A percentile compares a stretch with the other conserved stretches of the same genome.
phyloP scores from a whole-genome alignment of 2,329 filamentous ascomycete genomes.

The Cercospora janseana region DNA sequence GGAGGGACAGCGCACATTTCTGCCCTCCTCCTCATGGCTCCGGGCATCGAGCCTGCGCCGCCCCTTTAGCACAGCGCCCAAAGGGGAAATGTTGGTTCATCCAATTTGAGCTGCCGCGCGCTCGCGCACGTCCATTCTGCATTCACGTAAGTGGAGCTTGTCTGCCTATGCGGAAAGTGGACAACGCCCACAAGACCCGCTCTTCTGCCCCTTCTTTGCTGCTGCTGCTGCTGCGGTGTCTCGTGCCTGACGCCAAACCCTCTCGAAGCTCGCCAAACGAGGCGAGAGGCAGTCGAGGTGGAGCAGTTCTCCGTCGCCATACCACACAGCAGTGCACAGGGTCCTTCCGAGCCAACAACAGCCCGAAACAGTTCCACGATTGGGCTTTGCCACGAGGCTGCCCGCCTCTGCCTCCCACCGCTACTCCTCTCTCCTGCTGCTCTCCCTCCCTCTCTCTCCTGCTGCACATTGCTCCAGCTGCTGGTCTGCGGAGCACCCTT shows the following conservation, averaged over 20 bases:
- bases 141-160: neutral
- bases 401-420: neutral
- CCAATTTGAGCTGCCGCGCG: conserved; percentile 6
- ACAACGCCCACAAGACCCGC: neutral
- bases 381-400: conserved; percentile 4
- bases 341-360: conserved; percentile 1
- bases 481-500: conserved; percentile 4
- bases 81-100: conserved; percentile 4
- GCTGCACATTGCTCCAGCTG: conserved; percentile 1
- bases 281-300: neutral
- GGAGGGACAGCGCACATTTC: too few relatives aligned
- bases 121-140: neutral
- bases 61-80: neutral
- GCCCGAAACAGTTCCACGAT: conserved; percentile 8
- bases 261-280: neutral
- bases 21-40: neutral
- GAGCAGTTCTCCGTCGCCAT: neutral
- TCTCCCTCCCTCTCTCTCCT: neutral
- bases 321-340: neutral
- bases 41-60: neutral
- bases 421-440: neutral
- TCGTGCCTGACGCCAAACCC: neutral
- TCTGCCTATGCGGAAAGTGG: neutral
- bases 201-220: neutral
- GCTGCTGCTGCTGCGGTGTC: neutral